Evolutionary conservation across 768 basidiomycete species (phyloP), one percentile per base, ranked within the genome.

Genomic region (Lactifluus rugatus): DNA sequence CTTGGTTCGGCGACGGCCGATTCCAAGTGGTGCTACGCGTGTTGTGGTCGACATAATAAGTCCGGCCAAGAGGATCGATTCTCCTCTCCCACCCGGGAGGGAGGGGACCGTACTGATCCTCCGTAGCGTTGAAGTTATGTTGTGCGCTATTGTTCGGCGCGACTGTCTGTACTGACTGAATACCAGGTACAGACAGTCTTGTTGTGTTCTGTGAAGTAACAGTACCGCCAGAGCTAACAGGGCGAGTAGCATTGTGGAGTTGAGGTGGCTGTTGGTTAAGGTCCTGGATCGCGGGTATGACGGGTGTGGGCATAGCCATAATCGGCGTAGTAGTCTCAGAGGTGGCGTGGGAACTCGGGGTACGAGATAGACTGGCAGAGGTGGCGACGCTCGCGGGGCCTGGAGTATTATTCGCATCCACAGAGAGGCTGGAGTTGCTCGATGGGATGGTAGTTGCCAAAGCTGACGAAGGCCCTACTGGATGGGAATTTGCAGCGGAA

Each of bases 31-130:
- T 99, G 13, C 88, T 90, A 56, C 96, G 87, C 9, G 91, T 92
- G 70, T 97, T 98, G 74, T 98, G 96, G 69, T 99, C 96, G 54
- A 99, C 96, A 70, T 98, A 99, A 71, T 99, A 99, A 7, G 92
- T 95, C 56, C 96, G 77, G 9, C 87, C 96, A 25, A 98, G 81
- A 32, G 96, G 94, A 73, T 99, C 96, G 55, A 94, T 90, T 46
- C 96, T 89, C 60, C 96, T 82, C 72, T 99, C 96, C 96, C 96
- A 99, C 2, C 93, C 93, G 26, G 77, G 71, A 2, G 96, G 95
- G 23, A 99, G 75, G 31, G 90, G 82, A 3, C 96, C 96, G 62
- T 83, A 89, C 65, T 97, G 93, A 73, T 99, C 96, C 47, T 92
- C 89, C 60, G 86, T 88, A 16, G 96, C 91, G 68, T 95, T 94